phyloP scores from a whole-genome alignment of 176 grass and related monocot genomes.

The Zea luxurians region DNA sequence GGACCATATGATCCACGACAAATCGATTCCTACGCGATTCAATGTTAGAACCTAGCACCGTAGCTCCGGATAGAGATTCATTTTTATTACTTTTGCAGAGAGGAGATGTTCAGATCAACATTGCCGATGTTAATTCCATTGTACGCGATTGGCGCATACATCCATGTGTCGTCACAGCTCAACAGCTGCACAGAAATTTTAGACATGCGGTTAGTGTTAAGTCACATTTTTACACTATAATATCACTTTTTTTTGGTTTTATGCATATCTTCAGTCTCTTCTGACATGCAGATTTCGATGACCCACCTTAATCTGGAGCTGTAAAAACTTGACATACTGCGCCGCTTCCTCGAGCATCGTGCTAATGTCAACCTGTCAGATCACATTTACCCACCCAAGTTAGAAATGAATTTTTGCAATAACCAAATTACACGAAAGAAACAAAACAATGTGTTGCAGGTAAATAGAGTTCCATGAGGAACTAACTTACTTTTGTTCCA shows the following conservation, averaged over 20 bases:
- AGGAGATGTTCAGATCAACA: slow-evolving; percentile 60
- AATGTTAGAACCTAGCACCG: slow-evolving; percentile 44
- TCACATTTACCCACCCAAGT: slow-evolving; percentile 20
- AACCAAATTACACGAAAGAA: neutral
- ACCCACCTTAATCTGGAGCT: slow-evolving; percentile 92
- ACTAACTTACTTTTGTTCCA: slow-evolving; percentile 74
- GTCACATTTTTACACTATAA: neutral
- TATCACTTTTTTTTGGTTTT: neutral
- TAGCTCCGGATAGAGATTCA: slow-evolving; percentile 11
- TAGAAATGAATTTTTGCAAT: slow-evolving; percentile 11
- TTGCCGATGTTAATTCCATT: slow-evolving; percentile 80
- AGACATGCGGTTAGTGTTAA: slow-evolving; percentile 11
- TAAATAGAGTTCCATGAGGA: neutral
- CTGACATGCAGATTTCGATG: slow-evolving; percentile 15
- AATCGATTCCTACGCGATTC: slow-evolving; percentile 36
- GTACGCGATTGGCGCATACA: slow-evolving; percentile 91
- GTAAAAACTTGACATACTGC: slow-evolving; percentile 89
- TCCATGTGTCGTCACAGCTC: slow-evolving; percentile 92
- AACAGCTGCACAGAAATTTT: slow-evolving; percentile 67
- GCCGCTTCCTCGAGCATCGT: slow-evolving; percentile 99
- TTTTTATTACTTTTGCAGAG: slow-evolving; percentile 26
- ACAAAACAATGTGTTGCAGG: neutral
- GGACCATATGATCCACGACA: neutral
- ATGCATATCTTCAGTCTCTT: neutral
- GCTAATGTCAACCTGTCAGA: slow-evolving; percentile 86